Percentiles rank a stretch among this genome's conserved stretches.
Evolutionary conservation across 2,329 filamentous ascomycete species (phyloP).

Genomic region (Thermoascus crustaceus): DNA sequence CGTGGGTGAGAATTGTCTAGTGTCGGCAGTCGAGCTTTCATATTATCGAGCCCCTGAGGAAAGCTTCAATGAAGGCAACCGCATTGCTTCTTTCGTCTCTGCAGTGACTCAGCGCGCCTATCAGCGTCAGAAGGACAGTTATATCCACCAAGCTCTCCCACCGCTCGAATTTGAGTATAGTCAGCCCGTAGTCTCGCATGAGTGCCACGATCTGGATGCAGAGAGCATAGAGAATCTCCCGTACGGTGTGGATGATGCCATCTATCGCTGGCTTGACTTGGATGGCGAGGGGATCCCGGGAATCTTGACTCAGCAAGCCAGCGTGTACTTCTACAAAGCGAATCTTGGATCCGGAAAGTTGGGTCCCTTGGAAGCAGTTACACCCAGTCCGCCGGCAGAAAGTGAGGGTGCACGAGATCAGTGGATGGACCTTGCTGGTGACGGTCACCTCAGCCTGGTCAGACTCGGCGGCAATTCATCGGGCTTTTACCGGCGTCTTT

Average conservation of each 20-base stretch:
- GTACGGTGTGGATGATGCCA: too few species aligned
- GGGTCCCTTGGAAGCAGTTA: not conserved
- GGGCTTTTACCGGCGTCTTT: not conserved
- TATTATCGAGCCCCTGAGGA: too few species aligned
- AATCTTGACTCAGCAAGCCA: conserved; percentile 6
- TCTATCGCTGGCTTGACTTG: conserved; percentile 18
- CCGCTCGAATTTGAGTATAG: conserved; percentile 1
- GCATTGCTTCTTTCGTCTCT: too few species aligned
- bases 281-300: conserved; percentile 17
- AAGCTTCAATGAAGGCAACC: too few species aligned
- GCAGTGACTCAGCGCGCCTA: not conserved
- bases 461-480: not conserved
- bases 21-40: too few species aligned
- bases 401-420: not conserved
- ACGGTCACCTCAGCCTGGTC: not conserved
- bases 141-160: not conserved
- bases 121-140: not conserved
- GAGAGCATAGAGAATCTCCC: too few species aligned
- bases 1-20: conserved; percentile 11
- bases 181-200: too few species aligned
- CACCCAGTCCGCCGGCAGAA: not conserved
- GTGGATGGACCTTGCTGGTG: not conserved
- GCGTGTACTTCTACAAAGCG: not conserved
- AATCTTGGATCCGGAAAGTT: not conserved
- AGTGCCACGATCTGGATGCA: too few species aligned